Base-by-base conservation (phyloP, 2,329 filamentous ascomycete genomes). In the Sphaerulina musiva region DNA sequence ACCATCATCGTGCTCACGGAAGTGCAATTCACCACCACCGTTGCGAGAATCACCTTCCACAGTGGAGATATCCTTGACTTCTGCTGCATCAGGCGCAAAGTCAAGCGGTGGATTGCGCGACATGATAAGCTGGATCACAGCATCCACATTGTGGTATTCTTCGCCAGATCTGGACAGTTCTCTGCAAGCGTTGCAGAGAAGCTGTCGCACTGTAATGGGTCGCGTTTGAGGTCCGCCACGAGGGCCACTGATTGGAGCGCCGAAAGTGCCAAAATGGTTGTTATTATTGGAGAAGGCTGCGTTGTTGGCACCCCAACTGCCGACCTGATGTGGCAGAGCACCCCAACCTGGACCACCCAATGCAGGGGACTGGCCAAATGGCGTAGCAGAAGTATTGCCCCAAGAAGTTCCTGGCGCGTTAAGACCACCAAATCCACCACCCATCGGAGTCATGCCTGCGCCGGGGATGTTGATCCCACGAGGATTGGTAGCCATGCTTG, bases 1-100 rank as follows among this genome's bases (percentile, higher is more conserved):
- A n/a, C 57, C 58, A 56, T 56, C 45, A 9, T 53, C 57, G 50
- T 71, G 74, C 46, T 82, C 79, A 39, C 78, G 76, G 59, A 87
- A 78, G 34, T 87, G 83, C 66, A 98, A 95, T 26, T 80, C 85
- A n/a, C 93, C 93, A 43, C 92, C 92, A 44, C 93, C 93, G 64
- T 97, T 97, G 55, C 85, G 82, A 2, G 76, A 69, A 64, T 86
- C 95, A 54, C 93, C 93, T 68, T 95, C 89, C 0, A 92, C 95
- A 64, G 97, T 92, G 69, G 88, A 93, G 55, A 95, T 85, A 54
- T 87, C 83, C 39, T 92, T 78, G 63, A 97, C 78, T 64, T 96
- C 91, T 26, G 77, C 78, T 66, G 76, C 82, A 70, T 60, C 65
- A 76, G 69, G 76, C 82, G 63, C 74, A 68, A 77, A 71, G 54